Evolutionary conservation across 495 filamentous ascomycete genomes (phyloP).

Genomic region (Annulohypoxylon bovei): DNA sequence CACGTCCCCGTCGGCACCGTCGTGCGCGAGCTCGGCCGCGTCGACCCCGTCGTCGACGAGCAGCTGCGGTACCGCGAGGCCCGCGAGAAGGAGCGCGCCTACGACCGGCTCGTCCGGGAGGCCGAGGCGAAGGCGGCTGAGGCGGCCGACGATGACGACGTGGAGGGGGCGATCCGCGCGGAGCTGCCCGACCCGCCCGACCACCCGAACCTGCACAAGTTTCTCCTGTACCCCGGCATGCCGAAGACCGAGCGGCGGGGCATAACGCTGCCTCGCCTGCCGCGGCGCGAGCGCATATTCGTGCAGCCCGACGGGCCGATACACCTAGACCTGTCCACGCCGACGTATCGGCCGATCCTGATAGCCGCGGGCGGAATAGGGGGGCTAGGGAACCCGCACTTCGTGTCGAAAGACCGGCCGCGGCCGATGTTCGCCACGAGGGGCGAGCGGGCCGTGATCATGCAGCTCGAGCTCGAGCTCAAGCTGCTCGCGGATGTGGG

Average conservation of each 20-base stretch:
- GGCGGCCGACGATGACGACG: slow-evolving; percentile 34
- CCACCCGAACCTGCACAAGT: slow-evolving; percentile 69
- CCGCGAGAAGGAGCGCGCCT: slow-evolving; percentile 46
- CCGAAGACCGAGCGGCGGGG: slow-evolving; percentile 71
- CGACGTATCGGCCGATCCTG: slow-evolving; percentile 85
- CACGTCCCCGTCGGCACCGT: slow-evolving; percentile 94
- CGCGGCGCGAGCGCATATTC: slow-evolving; percentile 65
- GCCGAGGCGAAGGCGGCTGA: slow-evolving; percentile 46
- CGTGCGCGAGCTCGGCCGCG: slow-evolving; percentile 78
- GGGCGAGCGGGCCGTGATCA: slow-evolving; percentile 78
- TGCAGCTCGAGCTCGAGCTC: slow-evolving; percentile 88
- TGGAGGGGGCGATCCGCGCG: slow-evolving; percentile 28
- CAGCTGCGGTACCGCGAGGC: slow-evolving; percentile 50
- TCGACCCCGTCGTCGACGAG: slow-evolving; percentile 80
- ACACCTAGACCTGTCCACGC: slow-evolving; percentile 79
- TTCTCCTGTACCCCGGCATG: slow-evolving; percentile 83
- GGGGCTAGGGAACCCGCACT: slow-evolving; percentile 93
- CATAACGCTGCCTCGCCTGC: slow-evolving; percentile 66
- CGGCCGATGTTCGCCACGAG: slow-evolving; percentile 88
- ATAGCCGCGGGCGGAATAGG: slow-evolving; percentile 90
- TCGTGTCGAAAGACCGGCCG: slow-evolving; percentile 72
- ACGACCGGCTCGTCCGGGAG: slow-evolving; percentile 40
- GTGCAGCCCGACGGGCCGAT: slow-evolving; percentile 76
- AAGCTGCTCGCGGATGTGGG: slow-evolving; percentile 96
- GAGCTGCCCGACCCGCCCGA: slow-evolving; percentile 46